Conservation (phyloP, 176 grass and related monocot species). For the Bonia amplexicaulis region DNA sequence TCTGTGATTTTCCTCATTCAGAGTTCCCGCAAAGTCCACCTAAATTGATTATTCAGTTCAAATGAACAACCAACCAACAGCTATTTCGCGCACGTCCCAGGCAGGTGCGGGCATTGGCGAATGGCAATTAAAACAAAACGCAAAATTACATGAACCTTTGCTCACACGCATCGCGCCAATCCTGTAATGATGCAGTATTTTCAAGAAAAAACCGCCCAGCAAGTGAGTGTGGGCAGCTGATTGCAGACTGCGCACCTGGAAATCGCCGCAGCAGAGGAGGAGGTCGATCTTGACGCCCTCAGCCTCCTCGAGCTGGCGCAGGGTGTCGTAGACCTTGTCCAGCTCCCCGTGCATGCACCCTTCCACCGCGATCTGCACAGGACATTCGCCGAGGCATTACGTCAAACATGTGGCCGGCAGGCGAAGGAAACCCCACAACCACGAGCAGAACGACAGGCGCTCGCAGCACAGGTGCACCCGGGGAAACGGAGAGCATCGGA, state of each 20-base stretch:
- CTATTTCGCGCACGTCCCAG: background rate
- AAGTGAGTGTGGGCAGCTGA: background rate
- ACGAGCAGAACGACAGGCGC: background rate
- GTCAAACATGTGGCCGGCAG: constrained; percentile 27
- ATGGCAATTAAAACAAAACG: background rate
- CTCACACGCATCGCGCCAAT: background rate
- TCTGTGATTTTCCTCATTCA: background rate
- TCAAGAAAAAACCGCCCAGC: background rate
- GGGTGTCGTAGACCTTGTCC: constrained; percentile 69
- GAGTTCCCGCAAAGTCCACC: background rate
- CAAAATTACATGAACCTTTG: background rate
- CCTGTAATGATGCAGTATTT: background rate
- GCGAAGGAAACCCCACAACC: background rate
- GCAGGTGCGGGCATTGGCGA: background rate
- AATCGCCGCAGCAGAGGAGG: constrained; percentile 82
- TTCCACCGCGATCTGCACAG: constrained; percentile 51
- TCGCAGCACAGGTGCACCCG: background rate
- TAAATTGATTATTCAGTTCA: background rate
- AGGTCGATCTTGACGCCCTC: constrained; percentile 84
- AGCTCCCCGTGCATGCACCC: constrained; percentile 45
- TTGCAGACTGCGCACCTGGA: constrained; percentile 54
- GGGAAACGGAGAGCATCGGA: background rate
- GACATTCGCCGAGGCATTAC: constrained; percentile 13
- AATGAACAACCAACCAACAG: background rate
- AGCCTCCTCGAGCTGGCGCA: constrained; percentile 52